Conservation (phyloP, 2,329 filamentous ascomycete genomes). For the Hirsutella minnesotensis region DNA sequence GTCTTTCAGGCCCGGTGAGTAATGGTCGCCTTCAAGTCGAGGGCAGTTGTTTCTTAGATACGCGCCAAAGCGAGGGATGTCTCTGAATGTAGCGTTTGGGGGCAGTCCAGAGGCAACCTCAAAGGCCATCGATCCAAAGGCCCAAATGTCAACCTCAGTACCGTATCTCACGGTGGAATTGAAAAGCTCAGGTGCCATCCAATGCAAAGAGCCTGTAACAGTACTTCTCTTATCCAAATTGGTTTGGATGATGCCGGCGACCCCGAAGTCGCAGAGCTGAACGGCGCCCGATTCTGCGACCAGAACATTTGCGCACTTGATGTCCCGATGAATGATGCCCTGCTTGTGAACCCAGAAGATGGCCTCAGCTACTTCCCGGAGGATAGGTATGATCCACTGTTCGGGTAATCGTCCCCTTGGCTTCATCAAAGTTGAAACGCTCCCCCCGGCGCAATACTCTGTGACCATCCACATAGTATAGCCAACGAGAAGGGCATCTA, state of each 20-base stretch:
- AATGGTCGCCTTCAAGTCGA: slow-evolving; percentile 57
- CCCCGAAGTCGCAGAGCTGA: slow-evolving; percentile 76
- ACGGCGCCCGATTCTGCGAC: slow-evolving; percentile 66
- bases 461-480: slow-evolving; percentile 81
- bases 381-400: slow-evolving; percentile 57
- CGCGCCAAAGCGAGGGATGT: slow-evolving; percentile 37
- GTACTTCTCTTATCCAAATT: slow-evolving; percentile 68
- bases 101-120: slow-evolving; percentile 72
- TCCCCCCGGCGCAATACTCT: slow-evolving; percentile 76
- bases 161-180: slow-evolving; percentile 53
- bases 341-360: slow-evolving; percentile 56
- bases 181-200: slow-evolving; percentile 77
- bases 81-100: slow-evolving; percentile 50
- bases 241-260: slow-evolving; percentile 65
- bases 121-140: slow-evolving; percentile 68
- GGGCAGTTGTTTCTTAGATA: slow-evolving; percentile 52
- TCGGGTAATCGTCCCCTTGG: slow-evolving; percentile 58
- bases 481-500: slow-evolving; percentile 66
- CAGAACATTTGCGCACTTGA: slow-evolving; percentile 70
- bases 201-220: slow-evolving; percentile 72
- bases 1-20: slow-evolving; percentile 55
- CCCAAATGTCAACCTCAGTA: slow-evolving; percentile 72
- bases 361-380: slow-evolving; percentile 54
- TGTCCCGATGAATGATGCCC: slow-evolving; percentile 59
- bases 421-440: slow-evolving; percentile 61